Percentiles rank a stretch among this genome's conserved stretches.
Conservation (phyloP, 2,329 filamentous ascomycete species). For the Niveomyces coronatus region DNA sequence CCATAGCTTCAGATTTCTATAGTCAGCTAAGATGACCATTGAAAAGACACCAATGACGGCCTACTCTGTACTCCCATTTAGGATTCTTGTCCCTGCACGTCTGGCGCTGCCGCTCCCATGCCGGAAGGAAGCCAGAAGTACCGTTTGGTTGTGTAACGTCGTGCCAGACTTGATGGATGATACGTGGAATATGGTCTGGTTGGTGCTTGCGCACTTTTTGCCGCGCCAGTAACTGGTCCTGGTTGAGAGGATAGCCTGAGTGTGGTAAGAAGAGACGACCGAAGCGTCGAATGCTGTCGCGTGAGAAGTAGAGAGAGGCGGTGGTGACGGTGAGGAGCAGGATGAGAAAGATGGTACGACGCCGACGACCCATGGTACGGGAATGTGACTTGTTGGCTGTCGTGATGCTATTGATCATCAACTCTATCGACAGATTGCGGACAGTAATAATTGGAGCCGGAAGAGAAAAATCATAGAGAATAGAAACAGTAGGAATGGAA, state of each 20-base stretch:
- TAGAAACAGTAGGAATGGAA: background rate
- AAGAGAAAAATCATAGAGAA: background rate
- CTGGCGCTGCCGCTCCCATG: constrained; percentile 55
- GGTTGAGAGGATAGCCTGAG: constrained; percentile 4
- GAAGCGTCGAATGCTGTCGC: background rate
- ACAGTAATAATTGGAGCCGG: background rate
- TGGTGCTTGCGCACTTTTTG: constrained; percentile 3
- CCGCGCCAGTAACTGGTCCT: constrained; percentile 7
- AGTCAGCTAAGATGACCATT: too few relatives aligned
- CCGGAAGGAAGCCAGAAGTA: constrained; percentile 48
- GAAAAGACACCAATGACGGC: constrained; percentile 16
- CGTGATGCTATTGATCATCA: background rate
- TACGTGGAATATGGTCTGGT: constrained; percentile 45
- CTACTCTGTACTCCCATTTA: constrained; percentile 63
- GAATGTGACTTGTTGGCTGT: background rate
- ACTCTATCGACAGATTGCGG: too few relatives aligned
- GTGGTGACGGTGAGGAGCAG: background rate
- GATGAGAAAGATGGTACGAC: constrained; percentile 1
- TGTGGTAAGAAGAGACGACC: constrained; percentile 5
- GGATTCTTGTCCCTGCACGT: constrained; percentile 57
- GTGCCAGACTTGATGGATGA: constrained; percentile 56
- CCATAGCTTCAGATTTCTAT: constrained; percentile 45
- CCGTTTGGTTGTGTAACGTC: constrained; percentile 41
- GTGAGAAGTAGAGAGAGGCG: background rate
- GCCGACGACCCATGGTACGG: constrained; percentile 3